These are phyloP conservation scores for Candida lessepsii DNA, from an alignment of 805 yeast genomes.

Conservation along the genomic window DNA sequence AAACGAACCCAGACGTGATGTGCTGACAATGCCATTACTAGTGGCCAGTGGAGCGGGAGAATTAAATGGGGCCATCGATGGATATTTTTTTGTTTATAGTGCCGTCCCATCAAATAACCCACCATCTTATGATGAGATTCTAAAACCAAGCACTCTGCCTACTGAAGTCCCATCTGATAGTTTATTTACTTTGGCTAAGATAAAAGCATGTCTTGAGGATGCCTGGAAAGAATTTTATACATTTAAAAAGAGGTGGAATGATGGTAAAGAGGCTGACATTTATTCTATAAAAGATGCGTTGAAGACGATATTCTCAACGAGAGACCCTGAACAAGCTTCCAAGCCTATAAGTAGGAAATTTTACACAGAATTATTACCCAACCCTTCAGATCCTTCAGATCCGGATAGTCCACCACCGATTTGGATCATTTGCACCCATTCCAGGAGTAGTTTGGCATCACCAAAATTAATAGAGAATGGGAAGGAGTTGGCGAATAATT, in stretches of 20 bases:
- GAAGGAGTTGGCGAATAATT: constrained; percentile 49
- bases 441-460: constrained; percentile 54
- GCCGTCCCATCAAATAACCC: constrained; percentile 65
- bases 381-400: constrained; percentile 33
- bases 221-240: constrained; percentile 71
- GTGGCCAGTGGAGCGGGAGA: constrained; percentile 82
- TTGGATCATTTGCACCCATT: constrained; percentile 64
- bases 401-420: constrained; percentile 58
- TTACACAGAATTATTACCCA: constrained; percentile 20
- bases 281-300: constrained; percentile 59
- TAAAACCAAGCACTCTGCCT: not conserved
- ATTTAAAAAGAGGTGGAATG: constrained; percentile 56
- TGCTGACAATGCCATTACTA: constrained; percentile 62
- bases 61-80: constrained; percentile 71
- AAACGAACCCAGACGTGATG: constrained; percentile 59
- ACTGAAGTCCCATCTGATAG: constrained; percentile 3
- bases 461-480: constrained; percentile 63
- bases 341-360: constrained; percentile 25
- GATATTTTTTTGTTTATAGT: constrained; percentile 66
- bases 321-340: constrained; percentile 23
- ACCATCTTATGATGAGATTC: constrained; percentile 51
- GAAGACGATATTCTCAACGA: constrained; percentile 56
- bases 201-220: constrained; percentile 58
- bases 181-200: constrained; percentile 17
- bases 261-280: constrained; percentile 66